phyloP scores from a whole-genome alignment of 768 basidiomycete species.

The Collybia sordida region DNA sequence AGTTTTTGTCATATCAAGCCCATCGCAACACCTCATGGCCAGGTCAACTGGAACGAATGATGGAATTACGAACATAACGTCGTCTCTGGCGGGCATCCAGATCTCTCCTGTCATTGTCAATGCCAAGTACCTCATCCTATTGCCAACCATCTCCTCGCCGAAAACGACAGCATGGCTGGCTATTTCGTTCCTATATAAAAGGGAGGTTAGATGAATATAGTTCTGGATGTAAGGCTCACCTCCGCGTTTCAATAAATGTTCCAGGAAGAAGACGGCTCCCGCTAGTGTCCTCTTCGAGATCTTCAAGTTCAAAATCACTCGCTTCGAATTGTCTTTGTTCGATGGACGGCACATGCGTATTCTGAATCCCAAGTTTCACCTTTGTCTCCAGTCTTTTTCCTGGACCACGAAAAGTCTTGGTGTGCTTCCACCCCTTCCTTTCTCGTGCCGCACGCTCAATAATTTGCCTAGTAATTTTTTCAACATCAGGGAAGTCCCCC shows the following conservation, averaged over 20 bases:
- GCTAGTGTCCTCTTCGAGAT: conserved; percentile 13
- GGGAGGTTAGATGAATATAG: conserved; percentile 10
- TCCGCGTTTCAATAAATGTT: conserved; percentile 53
- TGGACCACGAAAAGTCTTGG: conserved; percentile 31
- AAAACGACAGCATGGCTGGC: conserved; percentile 34
- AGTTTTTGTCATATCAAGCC: conserved; percentile 23
- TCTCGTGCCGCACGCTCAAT: conserved; percentile 30
- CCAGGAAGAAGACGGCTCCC: conserved; percentile 34
- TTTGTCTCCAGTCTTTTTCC: conserved; percentile 33
- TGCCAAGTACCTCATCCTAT: conserved; percentile 15
- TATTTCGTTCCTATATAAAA: conserved; percentile 28
- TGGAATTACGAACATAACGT: conserved; percentile 64
- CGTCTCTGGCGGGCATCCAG: conserved; percentile 45
- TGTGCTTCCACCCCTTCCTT: conserved; percentile 35
- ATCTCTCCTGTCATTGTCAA: conserved; percentile 53
- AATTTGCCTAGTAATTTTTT: conserved; percentile 13
- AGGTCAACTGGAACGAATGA: conserved; percentile 48
- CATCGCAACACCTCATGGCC: conserved; percentile 45
- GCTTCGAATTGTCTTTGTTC: conserved; percentile 16
- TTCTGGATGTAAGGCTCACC: conserved; percentile 29
- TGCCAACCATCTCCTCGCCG: conserved; percentile 21
- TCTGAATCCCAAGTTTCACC: conserved; percentile 8
- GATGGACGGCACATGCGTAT: conserved; percentile 8
- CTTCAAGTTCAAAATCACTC: conserved; percentile 3
- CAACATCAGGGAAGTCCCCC: neutral